A percentile compares a stretch with the other conserved stretches of the same genome.
Conservation (phyloP, 176 grass and related monocot genomes). For the Eleusine coracana region DNA sequence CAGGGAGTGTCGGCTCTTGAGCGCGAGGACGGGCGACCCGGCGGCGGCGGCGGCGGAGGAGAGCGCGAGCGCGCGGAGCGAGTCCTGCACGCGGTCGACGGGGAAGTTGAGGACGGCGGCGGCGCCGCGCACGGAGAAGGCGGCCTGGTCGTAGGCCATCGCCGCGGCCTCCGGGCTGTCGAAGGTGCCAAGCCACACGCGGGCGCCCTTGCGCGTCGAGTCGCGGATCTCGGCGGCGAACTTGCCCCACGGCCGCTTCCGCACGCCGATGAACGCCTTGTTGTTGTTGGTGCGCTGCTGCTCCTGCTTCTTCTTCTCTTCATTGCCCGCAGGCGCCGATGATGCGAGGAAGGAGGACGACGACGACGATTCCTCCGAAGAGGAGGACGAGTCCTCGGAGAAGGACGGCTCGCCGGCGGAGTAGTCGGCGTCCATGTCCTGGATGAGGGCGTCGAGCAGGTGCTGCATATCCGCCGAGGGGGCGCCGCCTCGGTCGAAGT, state of each 20-base stretch:
- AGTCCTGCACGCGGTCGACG: slow-evolving; percentile 67
- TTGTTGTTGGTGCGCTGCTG: not conserved
- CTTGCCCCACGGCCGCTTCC: slow-evolving; percentile 89
- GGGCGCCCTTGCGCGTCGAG: slow-evolving; percentile 70
- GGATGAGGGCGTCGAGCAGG: slow-evolving; percentile 33
- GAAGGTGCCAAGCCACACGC: slow-evolving; percentile 91
- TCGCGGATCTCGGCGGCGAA: slow-evolving; percentile 91
- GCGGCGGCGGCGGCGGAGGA: not conserved
- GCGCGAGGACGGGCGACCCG: slow-evolving; percentile 60
- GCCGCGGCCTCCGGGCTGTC: slow-evolving; percentile 71
- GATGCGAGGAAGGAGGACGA: not conserved
- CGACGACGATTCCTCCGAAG: slow-evolving; percentile 6
- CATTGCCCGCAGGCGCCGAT: not conserved
- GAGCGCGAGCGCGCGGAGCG: slow-evolving; percentile 63
- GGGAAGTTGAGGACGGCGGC: slow-evolving; percentile 83
- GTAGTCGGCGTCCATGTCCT: slow-evolving; percentile 43
- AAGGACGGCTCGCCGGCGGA: slow-evolving; percentile 33
- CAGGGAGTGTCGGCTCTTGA: slow-evolving; percentile 74
- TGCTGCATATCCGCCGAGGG: slow-evolving; percentile 15
- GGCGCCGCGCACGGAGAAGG: slow-evolving; percentile 75
- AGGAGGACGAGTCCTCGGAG: slow-evolving; percentile 18
- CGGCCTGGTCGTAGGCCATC: slow-evolving; percentile 88
- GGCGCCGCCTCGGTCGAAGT: not conserved
- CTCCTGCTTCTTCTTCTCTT: not conserved
- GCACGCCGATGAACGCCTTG: slow-evolving; percentile 67